These are phyloP conservation scores for Podaxis sp. DNA, from an alignment of 768 basidiomycete genomes.

Conservation along the genomic window DNA sequence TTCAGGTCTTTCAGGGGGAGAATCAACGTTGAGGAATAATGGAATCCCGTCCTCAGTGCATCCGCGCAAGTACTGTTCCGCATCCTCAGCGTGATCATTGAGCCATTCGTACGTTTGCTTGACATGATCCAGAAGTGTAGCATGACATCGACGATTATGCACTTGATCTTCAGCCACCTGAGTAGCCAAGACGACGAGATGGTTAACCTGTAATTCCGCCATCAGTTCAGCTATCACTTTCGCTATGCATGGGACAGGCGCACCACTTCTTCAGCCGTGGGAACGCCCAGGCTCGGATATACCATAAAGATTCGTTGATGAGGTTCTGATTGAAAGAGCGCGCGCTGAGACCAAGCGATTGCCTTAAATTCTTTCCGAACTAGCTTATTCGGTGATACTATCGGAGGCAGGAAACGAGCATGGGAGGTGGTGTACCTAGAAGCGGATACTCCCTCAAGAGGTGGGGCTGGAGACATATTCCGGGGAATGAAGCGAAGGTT, in stretches of 20 bases:
- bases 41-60: slow-evolving; percentile 23
- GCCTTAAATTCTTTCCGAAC: slow-evolving; percentile 35
- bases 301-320: slow-evolving; percentile 29
- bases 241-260: slow-evolving; percentile 17
- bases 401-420: slow-evolving; percentile 24
- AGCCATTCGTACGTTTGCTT: slow-evolving; percentile 44
- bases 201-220: slow-evolving; percentile 32
- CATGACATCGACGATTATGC: slow-evolving; percentile 17
- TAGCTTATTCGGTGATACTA: slow-evolving; percentile 38
- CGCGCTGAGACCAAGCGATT: slow-evolving; percentile 52
- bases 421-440: slow-evolving; percentile 21
- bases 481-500: slow-evolving; percentile 40
- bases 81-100: slow-evolving; percentile 23
- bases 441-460: slow-evolving; percentile 13
- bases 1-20: slow-evolving; percentile 25
- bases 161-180: slow-evolving; percentile 24
- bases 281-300: slow-evolving; percentile 37
- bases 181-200: slow-evolving; percentile 33
- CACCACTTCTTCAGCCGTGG: slow-evolving; percentile 42
- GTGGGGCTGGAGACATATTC: slow-evolving; percentile 13
- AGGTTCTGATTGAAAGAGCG: slow-evolving; percentile 27
- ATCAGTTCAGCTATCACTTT: neutral
- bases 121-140: slow-evolving; percentile 34
- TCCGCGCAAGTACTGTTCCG: slow-evolving; percentile 17
- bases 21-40: slow-evolving; percentile 45